These are phyloP conservation scores for Leccinum disarticulatum DNA, from an alignment of 768 basidiomycete genomes.

Conservation along the genomic window DNA sequence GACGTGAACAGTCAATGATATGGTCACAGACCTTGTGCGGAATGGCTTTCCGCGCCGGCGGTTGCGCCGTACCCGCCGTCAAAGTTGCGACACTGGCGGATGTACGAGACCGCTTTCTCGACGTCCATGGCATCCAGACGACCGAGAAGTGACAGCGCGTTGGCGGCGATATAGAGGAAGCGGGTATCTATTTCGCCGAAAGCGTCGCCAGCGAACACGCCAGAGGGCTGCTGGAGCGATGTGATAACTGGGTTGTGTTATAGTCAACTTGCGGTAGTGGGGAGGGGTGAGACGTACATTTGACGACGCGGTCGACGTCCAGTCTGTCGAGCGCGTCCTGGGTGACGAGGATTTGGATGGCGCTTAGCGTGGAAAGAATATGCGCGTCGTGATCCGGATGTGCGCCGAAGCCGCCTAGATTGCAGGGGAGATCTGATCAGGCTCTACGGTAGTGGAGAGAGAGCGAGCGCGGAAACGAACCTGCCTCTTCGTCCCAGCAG, in stretches of 20 bases:
- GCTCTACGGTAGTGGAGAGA: neutral
- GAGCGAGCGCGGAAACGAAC: conserved; percentile 33
- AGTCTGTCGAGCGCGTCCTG: conserved; percentile 78
- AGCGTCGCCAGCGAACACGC: conserved; percentile 84
- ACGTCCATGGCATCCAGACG: conserved; percentile 65
- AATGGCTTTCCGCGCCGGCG: conserved; percentile 90
- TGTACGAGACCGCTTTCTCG: conserved; percentile 68
- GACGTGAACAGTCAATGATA: too few species aligned
- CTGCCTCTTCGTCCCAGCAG: conserved; percentile 93
- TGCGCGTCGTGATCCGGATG: conserved; percentile 95
- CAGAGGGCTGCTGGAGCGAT: conserved; percentile 81
- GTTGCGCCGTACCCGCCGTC: conserved; percentile 91
- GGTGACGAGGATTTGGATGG: conserved; percentile 86
- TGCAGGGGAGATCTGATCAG: neutral
- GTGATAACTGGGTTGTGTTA: conserved; percentile 60
- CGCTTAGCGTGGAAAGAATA: conserved; percentile 82
- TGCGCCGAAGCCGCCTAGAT: conserved; percentile 83
- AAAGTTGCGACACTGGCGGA: conserved; percentile 82
- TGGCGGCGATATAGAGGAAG: conserved; percentile 86
- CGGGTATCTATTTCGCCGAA: conserved; percentile 95
- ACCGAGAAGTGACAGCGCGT: conserved; percentile 78
- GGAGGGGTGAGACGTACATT: conserved; percentile 51
- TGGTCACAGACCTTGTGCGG: conserved; percentile 70
- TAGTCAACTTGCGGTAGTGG: neutral
- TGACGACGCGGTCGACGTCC: conserved; percentile 65